These are phyloP conservation scores for Candida pseudoviswanathii DNA, from an alignment of 1,139 yeast genomes.

Conservation along the genomic window DNA sequence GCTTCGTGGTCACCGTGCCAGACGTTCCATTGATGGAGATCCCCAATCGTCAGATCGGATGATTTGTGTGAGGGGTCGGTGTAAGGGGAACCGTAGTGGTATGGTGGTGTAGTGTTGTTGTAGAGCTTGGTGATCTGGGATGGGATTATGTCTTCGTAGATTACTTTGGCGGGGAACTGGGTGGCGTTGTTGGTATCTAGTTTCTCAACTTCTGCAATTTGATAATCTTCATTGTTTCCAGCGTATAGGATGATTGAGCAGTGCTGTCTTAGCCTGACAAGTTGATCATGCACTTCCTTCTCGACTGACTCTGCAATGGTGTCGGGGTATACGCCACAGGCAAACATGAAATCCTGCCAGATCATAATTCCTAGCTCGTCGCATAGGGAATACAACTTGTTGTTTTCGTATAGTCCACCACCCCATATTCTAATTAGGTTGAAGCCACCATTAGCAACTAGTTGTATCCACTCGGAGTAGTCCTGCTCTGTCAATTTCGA, in stretches of 20 bases:
- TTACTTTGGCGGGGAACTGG: slow-evolving; percentile 40
- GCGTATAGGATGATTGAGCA: slow-evolving; percentile 35
- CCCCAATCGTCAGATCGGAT: slow-evolving; percentile 40
- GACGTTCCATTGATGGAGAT: slow-evolving; percentile 52
- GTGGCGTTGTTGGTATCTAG: slow-evolving; percentile 31
- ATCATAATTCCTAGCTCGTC: slow-evolving; percentile 45
- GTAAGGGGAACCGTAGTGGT: slow-evolving; percentile 48
- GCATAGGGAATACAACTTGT: slow-evolving; percentile 43
- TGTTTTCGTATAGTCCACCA: slow-evolving; percentile 49
- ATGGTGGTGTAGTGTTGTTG: slow-evolving; percentile 24
- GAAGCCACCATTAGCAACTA: slow-evolving; percentile 39
- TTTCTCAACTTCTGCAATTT: slow-evolving; percentile 37
- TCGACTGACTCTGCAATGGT: slow-evolving; percentile 29
- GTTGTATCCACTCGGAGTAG: slow-evolving; percentile 34
- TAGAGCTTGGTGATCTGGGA: slow-evolving; percentile 21
- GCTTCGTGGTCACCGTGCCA: slow-evolving; percentile 50
- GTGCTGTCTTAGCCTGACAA: slow-evolving; percentile 39
- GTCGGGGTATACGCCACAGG: slow-evolving; percentile 52
- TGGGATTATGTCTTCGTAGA: slow-evolving; percentile 43
- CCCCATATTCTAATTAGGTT: slow-evolving; percentile 53
- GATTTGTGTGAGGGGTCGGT: slow-evolving; percentile 30
- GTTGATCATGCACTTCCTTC: slow-evolving; percentile 35
- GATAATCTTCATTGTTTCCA: slow-evolving; percentile 53
- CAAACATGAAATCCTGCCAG: slow-evolving; percentile 58
- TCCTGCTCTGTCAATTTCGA: slow-evolving; percentile 31